Evolutionary conservation across 768 basidiomycete genomes (phyloP), one percentile per base, ranked within the genome.

Genomic region (Leucocoprinus birnbaumii): DNA sequence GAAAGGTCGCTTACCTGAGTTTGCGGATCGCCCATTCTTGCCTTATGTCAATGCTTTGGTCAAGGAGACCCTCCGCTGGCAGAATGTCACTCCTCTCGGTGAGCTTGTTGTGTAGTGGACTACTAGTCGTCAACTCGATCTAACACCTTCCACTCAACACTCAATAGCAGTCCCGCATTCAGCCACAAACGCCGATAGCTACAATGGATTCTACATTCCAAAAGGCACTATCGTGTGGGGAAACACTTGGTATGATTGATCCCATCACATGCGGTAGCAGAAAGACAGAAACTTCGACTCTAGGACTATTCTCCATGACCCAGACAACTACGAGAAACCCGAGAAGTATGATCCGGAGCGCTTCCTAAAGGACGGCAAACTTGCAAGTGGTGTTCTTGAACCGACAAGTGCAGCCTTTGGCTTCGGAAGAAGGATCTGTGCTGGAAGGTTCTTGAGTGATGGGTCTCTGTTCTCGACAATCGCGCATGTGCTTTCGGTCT

Each of bases 21-120:
- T 72, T 21, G 52, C 58, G 2, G 74, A 77, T 51, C 38, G 64
- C 27, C 51, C 51, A 5, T 5, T 3, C 50, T 54, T 26, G 14
- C 73, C 71, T 5, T 80, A 74, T 51, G 52, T 76, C 11, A 65
- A 71, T 31, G 67, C 67, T 2, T 53, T 75, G 8, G 44, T 73
- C 14, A 66, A 71, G 54, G 74, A 76, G 48, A 52, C 57, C 1
- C 48, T 56, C 13, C 55, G 64, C 24, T 65, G 66, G 67, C 48
- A 61, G n/a, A 51, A 35, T 16, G 62, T 61, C 0, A 56, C 51
- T 13, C 60, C 60, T 11, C 53, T 58, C 2, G 47, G 57, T 61
- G 14, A 4, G 54, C 34, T 22, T 19, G 26, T 24, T 11, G 5
- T 10, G 14, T 44, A 24, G 34, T 37, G 31, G 31, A 31, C 11